Percentiles rank a stretch among this genome's conserved stretches.
phyloP scores from a whole-genome alignment of 768 basidiomycete species.

The Auricularia auricula-judae region DNA sequence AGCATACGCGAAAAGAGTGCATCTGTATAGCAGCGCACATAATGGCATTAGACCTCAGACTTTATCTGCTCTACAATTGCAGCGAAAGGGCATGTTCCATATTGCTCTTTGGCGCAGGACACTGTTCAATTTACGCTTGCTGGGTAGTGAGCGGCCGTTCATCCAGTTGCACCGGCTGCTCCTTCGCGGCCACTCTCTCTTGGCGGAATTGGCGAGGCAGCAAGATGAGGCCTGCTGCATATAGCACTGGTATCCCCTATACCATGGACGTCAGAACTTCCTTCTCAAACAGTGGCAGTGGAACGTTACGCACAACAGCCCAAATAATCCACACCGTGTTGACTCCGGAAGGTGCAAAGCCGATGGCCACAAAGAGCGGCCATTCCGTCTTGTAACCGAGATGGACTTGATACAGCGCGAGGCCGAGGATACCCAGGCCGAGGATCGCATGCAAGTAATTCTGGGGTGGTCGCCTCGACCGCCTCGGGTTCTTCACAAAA shows the following conservation, averaged over 20 bases:
- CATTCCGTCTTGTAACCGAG: slow-evolving; percentile 40
- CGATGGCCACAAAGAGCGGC: slow-evolving; percentile 33
- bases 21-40: no score
- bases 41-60: no score
- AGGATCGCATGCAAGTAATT: slow-evolving; percentile 50
- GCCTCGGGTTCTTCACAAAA: slow-evolving; percentile 28
- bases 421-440: slow-evolving; percentile 37
- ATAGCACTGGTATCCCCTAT: slow-evolving; percentile 2
- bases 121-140: no score
- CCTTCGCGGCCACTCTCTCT: not conserved
- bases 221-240: not conserved
- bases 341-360: slow-evolving; percentile 11
- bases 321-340: slow-evolving; percentile 1
- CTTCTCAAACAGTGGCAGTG: not conserved
- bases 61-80: no score
- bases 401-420: slow-evolving; percentile 40
- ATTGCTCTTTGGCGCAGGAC: no score
- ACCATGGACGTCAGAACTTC: not conserved
- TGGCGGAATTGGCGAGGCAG: not conserved
- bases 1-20: no score
- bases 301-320: slow-evolving; percentile 1
- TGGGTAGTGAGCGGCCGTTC: not conserved
- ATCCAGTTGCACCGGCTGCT: not conserved
- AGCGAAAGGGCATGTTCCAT: no score
- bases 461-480: slow-evolving; percentile 31